Evolutionary conservation across 257 asterid species (phyloP).

Genomic region (Gynochthodes officinalis): DNA sequence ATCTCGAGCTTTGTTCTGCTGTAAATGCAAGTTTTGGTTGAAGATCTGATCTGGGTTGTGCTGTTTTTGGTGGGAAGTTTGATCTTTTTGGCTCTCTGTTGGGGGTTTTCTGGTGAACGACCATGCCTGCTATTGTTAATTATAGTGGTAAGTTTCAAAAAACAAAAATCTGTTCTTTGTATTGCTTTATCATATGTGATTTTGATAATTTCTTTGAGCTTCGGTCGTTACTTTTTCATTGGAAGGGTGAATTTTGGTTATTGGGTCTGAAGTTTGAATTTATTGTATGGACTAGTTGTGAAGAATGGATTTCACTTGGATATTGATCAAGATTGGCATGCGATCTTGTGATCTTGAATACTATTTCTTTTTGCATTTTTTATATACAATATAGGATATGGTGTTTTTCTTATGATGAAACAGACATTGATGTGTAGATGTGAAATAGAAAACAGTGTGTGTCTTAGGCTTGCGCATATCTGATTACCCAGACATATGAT

Average conservation of each 20-base stretch:
- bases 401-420: neutral
- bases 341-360: neutral
- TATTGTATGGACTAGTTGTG: no score
- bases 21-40: slow-evolving; percentile 57
- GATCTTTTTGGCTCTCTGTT: slow-evolving; percentile 40
- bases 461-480: neutral
- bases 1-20: slow-evolving; percentile 24
- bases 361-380: neutral
- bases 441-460: neutral
- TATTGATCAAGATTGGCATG: neutral
- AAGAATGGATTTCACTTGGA: neutral
- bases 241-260: slow-evolving; percentile 11
- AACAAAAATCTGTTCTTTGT: neutral
- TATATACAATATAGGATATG: neutral
- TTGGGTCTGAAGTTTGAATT: neutral
- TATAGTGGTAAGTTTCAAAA: slow-evolving; percentile 64
- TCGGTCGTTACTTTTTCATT: neutral
- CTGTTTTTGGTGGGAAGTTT: slow-evolving; percentile 42
- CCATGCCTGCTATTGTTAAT: slow-evolving; percentile 95
- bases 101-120: slow-evolving; percentile 48
- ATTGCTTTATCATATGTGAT: neutral
- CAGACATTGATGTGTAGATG: neutral
- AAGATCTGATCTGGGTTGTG: slow-evolving; percentile 54
- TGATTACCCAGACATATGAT: neutral
- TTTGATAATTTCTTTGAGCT: neutral